Conservation (phyloP, 169 alveolate species). For the Eimeria acervulina region DNA sequence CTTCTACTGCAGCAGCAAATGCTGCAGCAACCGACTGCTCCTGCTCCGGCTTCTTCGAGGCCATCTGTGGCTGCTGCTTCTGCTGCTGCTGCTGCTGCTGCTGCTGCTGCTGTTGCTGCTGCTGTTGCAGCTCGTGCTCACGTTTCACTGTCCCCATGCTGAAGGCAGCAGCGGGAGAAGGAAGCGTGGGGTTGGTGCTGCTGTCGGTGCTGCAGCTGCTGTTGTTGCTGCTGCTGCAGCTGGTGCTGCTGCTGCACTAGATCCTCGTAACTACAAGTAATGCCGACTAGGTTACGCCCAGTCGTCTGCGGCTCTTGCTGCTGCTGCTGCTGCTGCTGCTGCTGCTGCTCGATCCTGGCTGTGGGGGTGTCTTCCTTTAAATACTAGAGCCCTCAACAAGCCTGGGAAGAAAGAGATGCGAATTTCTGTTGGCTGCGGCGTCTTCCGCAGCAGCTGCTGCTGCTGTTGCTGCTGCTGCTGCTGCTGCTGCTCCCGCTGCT, state of each 20-base stretch:
- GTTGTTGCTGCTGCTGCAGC: background rate
- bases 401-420: background rate
- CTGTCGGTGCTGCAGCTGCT: background rate
- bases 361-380: background rate
- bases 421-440: background rate
- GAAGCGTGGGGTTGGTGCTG: background rate
- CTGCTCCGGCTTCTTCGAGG: background rate
- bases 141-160: background rate
- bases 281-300: background rate
- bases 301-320: background rate
- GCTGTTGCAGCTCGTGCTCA: background rate
- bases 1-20: slow-evolving; percentile 53
- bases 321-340: slow-evolving; percentile 10
- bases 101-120: background rate
- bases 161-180: background rate
- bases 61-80: background rate
- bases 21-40: slow-evolving; percentile 39
- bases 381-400: background rate
- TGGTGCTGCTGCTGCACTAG: background rate
- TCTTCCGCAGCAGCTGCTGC: background rate
- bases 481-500: background rate
- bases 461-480: slow-evolving; percentile 2
- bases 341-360: background rate
- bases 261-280: background rate
- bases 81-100: slow-evolving; percentile 46